A percentile compares a stretch with the other conserved stretches of the same genome.
Conservation (phyloP, 23 red algal species). For the Agarophyton chilense region DNA sequence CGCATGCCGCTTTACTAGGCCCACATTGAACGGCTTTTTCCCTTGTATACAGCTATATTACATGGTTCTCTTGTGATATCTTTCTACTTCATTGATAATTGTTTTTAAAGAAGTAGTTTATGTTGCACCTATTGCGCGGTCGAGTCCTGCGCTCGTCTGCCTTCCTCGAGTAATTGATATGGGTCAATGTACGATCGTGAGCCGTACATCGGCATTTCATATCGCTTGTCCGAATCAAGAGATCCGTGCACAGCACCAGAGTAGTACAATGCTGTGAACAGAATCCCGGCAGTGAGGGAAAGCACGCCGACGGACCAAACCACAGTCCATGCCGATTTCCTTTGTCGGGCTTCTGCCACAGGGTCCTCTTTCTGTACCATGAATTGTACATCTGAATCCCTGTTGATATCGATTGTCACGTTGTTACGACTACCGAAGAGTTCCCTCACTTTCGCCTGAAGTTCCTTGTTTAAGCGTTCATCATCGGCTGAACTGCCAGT, state of each 20-base stretch:
- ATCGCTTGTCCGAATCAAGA: conserved; percentile 2
- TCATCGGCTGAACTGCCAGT: conserved; percentile 35
- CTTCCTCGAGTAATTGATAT: conserved; percentile 39
- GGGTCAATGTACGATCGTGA: conserved; percentile 52
- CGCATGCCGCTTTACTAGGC: background rate
- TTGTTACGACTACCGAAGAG: conserved; percentile 56
- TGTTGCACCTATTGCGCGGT: background rate
- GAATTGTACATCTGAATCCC: conserved; percentile 56
- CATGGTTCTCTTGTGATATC: background rate
- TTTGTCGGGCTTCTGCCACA: background rate
- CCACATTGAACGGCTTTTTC: background rate
- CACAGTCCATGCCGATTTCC: conserved; percentile 12
- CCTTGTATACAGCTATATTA: background rate
- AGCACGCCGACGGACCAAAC: conserved; percentile 44
- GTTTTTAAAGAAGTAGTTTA: background rate
- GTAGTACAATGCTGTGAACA: conserved; percentile 41
- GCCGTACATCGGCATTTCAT: conserved; percentile 63
- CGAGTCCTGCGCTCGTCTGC: conserved; percentile 14
- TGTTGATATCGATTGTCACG: conserved; percentile 51
- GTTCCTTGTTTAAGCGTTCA: conserved; percentile 29
- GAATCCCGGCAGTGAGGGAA: conserved; percentile 18
- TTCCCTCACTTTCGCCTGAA: conserved; percentile 55
- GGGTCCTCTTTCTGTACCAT: conserved; percentile 8
- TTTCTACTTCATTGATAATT: background rate
- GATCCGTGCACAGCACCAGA: conserved; percentile 59